Base-by-base conservation (phyloP, 306 rosid species). In the Hippophae rhamnoides region DNA sequence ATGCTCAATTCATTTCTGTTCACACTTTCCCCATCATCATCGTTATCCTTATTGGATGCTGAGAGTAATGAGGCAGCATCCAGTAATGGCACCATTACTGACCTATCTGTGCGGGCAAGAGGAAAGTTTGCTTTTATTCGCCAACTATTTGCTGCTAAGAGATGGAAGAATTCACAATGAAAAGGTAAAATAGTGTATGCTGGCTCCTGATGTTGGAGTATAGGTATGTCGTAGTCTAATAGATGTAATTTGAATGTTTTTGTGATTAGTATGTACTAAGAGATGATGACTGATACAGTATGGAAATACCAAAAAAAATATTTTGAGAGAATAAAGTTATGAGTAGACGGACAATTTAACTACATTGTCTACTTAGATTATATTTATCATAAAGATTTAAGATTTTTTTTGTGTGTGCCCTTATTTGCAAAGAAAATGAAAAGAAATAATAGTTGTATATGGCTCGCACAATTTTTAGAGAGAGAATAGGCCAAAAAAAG, bases 81-180 rank as follows among this genome's bases (percentile, higher is more conserved):
- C 6, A 86, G 95, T 57, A 82, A 80, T 6, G 81, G 78, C 48
- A 38, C 86, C 54, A 80, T 84, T 58, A 65, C 75, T 7, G 94
- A 80, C 69, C 77, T 76, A 53, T 86, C 97, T 54, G 73, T 69
- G 38, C 89, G 93, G 13, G 64, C 81, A 48, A 74, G 79, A 75
- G 95, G 97, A 67, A 86, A 80, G 82, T 86, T 89, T 63, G 73
- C 86, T 31, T 89, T 89, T 66, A 72, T 86, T 14, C 82, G 95
- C 57, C 95, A 86, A 27, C 78, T 86, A 60, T 89, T 89, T 64
- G 70, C 92, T 65, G 93, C 95, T 8, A 89, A 80, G 79, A 86
- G 81, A 79, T 58, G 79, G 60, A 86, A 78, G 82, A 80, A 72
- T 83, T 74, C 86, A 42, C 95, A 66, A 67, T 76, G 72, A 79